Evolutionary conservation across 2,329 filamentous ascomycete genomes (phyloP), one percentile per base, ranked within the genome.

Genomic region (Colletotrichum karsti): DNA sequence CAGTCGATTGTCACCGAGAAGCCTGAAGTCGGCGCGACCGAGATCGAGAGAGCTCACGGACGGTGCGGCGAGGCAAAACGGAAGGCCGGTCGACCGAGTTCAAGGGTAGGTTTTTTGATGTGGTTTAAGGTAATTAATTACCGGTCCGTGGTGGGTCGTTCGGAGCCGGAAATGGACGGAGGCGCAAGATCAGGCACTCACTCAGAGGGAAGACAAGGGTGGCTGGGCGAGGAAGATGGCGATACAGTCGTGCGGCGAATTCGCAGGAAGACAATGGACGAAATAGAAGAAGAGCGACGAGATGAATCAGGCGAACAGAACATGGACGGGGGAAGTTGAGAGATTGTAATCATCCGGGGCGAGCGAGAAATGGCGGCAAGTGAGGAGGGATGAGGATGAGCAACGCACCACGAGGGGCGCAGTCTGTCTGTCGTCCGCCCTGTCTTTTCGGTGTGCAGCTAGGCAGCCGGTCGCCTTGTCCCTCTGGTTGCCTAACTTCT

Each of bases 141-240:
- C 54, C 60, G 61, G 60, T 59, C 65, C 60, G 65, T 35, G 42
- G 65, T 68, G 65, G 65, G 65, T 64, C 60, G 46, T 48, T 68
- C 60, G 65, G 65, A 39, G 33, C 46, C 60, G 60, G 48, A 57
- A 48, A 15, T 46, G 37, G 20, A 58, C 54, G 54, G 24, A 35
- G 20, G 33, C 26, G 41, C 46, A 58, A 64, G 50, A 1, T 46
- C 39, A 41, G 33, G 55, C 41, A 18, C 41, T 39, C 33, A 44
- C n/a, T n/a, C 46, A 50, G 13, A 26, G 10, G 26, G 13, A 12
- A 57, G 44, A 58, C 60, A 64, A 53, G 51, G 58, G 39, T 66
- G 24, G 50, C 58, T 37, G 39, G 37, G 20, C 51, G 44, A 64
- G 39, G 18, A 30, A 46, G 24, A 15, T 9, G 18, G 37, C 39